Evolutionary conservation across 2,329 filamentous ascomycete species (phyloP).

Genomic region (Sporothrix variecibatus): DNA sequence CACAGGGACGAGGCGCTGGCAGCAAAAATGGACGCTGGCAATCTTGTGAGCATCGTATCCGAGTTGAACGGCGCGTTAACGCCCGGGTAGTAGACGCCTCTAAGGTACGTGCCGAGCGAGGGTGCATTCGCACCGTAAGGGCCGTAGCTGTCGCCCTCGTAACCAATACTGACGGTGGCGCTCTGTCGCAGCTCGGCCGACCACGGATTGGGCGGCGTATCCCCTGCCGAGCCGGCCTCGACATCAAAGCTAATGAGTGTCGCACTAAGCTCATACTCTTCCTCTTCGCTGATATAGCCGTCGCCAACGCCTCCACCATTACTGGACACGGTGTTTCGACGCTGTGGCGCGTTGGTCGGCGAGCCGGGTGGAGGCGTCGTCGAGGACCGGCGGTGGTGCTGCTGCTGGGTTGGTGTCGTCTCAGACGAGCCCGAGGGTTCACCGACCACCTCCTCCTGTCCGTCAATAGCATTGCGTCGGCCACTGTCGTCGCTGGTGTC

Average conservation of each 20-base stretch:
- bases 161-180: conserved; percentile 22
- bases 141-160: not conserved
- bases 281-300: conserved; percentile 57
- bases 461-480: conserved; percentile 19
- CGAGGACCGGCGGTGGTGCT: not conserved
- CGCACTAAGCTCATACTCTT: conserved; percentile 53
- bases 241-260: conserved; percentile 64
- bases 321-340: conserved; percentile 48
- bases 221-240: conserved; percentile 56
- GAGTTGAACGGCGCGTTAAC: conserved; percentile 35
- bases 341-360: conserved; percentile 3
- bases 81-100: conserved; percentile 21
- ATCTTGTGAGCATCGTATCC: conserved; percentile 51
- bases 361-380: conserved; percentile 13
- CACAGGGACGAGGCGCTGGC: conserved; percentile 50
- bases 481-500: not conserved
- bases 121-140: not conserved
- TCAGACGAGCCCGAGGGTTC: not conserved
- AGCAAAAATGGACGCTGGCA: conserved; percentile 52
- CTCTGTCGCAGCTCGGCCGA: conserved; percentile 60
- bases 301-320: conserved; percentile 42
- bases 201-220: conserved; percentile 56
- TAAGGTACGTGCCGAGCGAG: conserved; percentile 20
- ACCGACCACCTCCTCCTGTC: not conserved
- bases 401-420: not conserved